Evolutionary conservation across 441 rosid genomes (phyloP).

Genomic region (Kokia cookei): DNA sequence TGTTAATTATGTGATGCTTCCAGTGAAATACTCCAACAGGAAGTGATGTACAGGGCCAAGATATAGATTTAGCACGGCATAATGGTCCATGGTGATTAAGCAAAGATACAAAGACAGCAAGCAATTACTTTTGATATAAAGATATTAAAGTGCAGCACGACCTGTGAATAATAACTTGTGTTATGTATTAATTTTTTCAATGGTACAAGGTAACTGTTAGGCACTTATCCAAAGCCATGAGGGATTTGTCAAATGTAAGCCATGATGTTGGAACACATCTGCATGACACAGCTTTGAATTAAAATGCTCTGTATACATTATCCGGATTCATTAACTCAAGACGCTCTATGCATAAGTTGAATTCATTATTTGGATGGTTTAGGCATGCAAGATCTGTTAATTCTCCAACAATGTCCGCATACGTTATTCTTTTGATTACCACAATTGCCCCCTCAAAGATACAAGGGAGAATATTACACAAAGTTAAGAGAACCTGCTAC

Average conservation of each 20-base stretch:
- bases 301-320: neutral
- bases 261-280: neutral
- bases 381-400: neutral
- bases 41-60: neutral
- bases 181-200: neutral
- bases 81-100: neutral
- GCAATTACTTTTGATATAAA: neutral
- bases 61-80: neutral
- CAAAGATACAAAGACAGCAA: neutral
- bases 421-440: neutral
- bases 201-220: neutral
- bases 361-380: constrained; percentile 3
- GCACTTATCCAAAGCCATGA: neutral
- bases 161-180: neutral
- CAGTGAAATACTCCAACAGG: neutral
- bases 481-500: neutral
- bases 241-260: neutral
- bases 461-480: neutral
- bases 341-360: neutral
- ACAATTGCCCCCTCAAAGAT: neutral
- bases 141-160: neutral
- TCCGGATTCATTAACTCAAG: neutral
- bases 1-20: neutral
- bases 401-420: neutral
- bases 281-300: neutral